phyloP scores from a whole-genome alignment of 805 yeast species.

The Lipomyces orientalis region DNA sequence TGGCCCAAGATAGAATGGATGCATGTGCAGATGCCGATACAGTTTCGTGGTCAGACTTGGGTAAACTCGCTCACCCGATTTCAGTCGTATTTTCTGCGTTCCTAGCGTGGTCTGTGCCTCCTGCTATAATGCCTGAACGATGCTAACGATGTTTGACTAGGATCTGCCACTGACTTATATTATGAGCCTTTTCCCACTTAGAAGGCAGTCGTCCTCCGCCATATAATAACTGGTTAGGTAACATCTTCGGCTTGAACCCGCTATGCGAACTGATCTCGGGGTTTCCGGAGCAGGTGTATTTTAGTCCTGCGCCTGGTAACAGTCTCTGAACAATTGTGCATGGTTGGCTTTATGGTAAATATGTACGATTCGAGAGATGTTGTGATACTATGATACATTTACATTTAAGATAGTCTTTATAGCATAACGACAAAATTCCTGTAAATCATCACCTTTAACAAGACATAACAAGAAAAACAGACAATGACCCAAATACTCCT shows the following conservation, averaged over 20 bases:
- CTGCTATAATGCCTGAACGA: background rate
- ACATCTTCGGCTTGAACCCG: too few relatives aligned
- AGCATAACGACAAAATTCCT: background rate
- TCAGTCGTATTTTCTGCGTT: background rate
- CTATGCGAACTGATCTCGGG: too few relatives aligned
- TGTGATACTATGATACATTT: background rate
- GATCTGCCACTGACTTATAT: background rate
- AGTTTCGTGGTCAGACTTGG: background rate
- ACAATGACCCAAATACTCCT: conserved; percentile 1
- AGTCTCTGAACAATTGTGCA: too few relatives aligned
- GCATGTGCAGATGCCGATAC: background rate
- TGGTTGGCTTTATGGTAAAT: background rate
- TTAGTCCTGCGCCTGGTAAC: too few relatives aligned
- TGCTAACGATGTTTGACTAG: background rate
- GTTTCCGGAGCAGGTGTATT: too few relatives aligned
- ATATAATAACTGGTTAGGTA: too few relatives aligned
- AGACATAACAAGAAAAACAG: background rate
- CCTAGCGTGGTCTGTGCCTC: background rate
- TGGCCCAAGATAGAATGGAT: background rate
- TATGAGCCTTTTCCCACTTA: too few relatives aligned
- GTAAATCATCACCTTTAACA: conserved; percentile 1
- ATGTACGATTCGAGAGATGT: background rate
- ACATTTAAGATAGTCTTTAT: background rate
- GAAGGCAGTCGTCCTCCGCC: too few relatives aligned
- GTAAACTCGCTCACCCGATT: background rate